A percentile compares a stretch with the other conserved stretches of the same genome.
Evolutionary conservation across 495 filamentous ascomycete species (phyloP).

Genomic region (Tuber calosporum): DNA sequence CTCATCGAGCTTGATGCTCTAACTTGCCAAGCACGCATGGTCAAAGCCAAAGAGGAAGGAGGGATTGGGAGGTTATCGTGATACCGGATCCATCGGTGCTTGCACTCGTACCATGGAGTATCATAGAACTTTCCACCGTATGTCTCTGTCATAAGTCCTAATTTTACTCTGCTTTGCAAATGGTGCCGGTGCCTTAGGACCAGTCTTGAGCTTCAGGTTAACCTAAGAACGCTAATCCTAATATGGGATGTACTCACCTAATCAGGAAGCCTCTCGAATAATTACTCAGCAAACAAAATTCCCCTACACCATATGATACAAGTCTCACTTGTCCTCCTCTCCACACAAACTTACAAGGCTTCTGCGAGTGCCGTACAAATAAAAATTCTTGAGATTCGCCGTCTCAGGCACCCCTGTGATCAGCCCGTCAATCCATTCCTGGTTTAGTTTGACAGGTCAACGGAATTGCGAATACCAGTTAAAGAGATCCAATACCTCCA

Average conservation of each 20-base stretch:
- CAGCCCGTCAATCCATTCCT: too few relatives aligned
- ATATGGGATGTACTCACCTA: not conserved
- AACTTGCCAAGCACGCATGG: not conserved
- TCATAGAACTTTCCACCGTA: not conserved
- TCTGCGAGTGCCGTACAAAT: too few relatives aligned
- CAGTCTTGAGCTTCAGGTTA: not conserved
- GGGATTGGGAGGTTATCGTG: not conserved
- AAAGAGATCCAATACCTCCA: too few relatives aligned
- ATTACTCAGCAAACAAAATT: not conserved
- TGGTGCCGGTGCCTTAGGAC: not conserved
- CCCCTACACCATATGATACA: too few relatives aligned
- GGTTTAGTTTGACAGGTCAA: too few relatives aligned
- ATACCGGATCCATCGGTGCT: not conserved
- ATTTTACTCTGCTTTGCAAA: not conserved
- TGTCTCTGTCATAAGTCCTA: not conserved
- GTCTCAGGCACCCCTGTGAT: too few relatives aligned
- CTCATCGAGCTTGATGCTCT: not conserved
- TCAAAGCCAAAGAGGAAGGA: not conserved
- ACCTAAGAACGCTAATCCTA: not conserved
- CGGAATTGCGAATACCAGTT: too few relatives aligned
- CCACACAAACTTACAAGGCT: not conserved
- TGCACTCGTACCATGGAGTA: not conserved
- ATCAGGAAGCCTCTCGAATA: not conserved
- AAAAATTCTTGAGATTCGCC: too few relatives aligned
- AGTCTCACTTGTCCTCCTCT: not conserved